Base-by-base conservation (phyloP, 495 filamentous ascomycete genomes). In the Aspergillus conjunctus region DNA sequence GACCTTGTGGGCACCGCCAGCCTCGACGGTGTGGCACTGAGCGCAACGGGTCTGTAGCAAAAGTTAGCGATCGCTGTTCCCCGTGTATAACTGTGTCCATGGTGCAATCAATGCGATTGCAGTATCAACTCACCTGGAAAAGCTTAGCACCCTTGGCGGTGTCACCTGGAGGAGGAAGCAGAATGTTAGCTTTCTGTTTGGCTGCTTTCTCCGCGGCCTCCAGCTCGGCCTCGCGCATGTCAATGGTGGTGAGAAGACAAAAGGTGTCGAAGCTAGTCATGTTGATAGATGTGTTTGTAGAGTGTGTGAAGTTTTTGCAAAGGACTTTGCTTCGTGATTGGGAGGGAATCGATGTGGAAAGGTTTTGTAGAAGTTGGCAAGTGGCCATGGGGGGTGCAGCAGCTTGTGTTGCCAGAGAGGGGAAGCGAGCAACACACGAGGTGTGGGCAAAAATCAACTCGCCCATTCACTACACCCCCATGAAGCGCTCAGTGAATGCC, bases 81-180 rank as follows among this genome's bases (percentile, higher is more conserved):
- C 26, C 6, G 44, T 9, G 17, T 22, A 41, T n/a, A 14, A 41
- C 4, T 4, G 7, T 20, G 4, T 48, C 17, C n/a, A 10, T 48
- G n/a, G n/a, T n/a, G 7, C 44, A 10, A 31, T 26, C 26, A 5
- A 26, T 2, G 26, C 5, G 5, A 2, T 26, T 26, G 5, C 26
- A n/a, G 21, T 10, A 31, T 37, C 39, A 12, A 60, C 68, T 67
- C 51, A 85, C 84, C 82, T 96, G 96, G 91, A 98, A 99, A 73
- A 99, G 91, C 84, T 90, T 92, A 77, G 93, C 94, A 83, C 94
- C 94, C 87, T 99, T 99, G 80, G 92, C 89, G 71, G 84, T 76
- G 78, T 97, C 91, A 81, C 94, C 94, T 98, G 73, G 58, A 68
- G 49, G 39, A 69, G 51, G 39, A 48, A 54, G 58, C 9, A 18